Percentiles rank a stretch among this genome's conserved stretches.
Conservation (phyloP, 139 green algal species). For the Chlorella ohadii region DNA sequence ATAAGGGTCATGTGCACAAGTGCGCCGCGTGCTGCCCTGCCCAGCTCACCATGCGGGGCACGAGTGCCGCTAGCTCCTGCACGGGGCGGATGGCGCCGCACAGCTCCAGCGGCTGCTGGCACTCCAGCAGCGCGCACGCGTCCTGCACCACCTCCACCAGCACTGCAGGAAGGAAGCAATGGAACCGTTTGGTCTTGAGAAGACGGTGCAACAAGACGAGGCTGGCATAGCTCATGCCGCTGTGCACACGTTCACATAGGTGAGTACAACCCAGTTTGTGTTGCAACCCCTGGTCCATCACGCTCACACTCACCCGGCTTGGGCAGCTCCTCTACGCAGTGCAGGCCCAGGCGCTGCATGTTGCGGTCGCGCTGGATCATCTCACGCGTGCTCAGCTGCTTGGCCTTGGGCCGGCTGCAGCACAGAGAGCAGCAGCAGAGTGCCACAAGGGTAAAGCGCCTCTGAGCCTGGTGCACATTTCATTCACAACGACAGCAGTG, state of each 20-base stretch:
- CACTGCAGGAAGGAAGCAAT: not conserved
- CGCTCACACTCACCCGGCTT: not conserved
- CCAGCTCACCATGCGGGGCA: slow-evolving; percentile 22
- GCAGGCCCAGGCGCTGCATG: slow-evolving; percentile 69
- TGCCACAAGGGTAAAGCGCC: too few species aligned
- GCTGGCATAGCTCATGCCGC: too few species aligned
- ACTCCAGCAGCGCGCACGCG: slow-evolving; percentile 65
- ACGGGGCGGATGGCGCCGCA: slow-evolving; percentile 53
- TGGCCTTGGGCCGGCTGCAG: slow-evolving; percentile 5
- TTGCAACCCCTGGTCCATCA: too few species aligned
- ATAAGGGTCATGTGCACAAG: too few species aligned
- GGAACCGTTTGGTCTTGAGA: too few species aligned
- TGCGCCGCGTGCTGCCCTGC: too few species aligned
- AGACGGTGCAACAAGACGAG: too few species aligned
- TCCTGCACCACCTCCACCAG: slow-evolving; percentile 65
- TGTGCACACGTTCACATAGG: too few species aligned
- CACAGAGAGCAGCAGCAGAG: not conserved
- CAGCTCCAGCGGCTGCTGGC: slow-evolving; percentile 61
- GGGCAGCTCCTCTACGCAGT: slow-evolving; percentile 60
- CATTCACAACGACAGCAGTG: not conserved
- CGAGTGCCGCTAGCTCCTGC: slow-evolving; percentile 19
- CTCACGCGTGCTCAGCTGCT: slow-evolving; percentile 56
- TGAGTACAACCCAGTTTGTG: too few species aligned
- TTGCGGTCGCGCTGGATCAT: slow-evolving; percentile 68
- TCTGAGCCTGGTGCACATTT: too few species aligned